Percentiles rank a stretch among this genome's conserved stretches.
Evolutionary conservation across 331 rosid genomes (phyloP).

Genomic region (Rhamnella rubrinervis): DNA sequence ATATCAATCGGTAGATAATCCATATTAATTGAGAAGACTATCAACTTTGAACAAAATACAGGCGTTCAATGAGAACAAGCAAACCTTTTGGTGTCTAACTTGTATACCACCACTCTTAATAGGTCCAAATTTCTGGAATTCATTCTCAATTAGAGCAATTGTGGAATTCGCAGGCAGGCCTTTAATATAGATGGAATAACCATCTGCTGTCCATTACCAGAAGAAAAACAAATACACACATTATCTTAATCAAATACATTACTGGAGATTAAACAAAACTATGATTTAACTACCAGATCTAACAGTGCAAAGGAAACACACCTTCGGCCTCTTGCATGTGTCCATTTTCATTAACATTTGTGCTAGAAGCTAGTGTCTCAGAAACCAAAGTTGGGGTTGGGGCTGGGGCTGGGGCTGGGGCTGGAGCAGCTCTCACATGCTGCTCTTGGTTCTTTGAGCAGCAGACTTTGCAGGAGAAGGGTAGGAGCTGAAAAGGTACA

Average conservation of each 20-base stretch:
- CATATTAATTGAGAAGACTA: constrained; percentile 4
- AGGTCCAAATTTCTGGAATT: constrained; percentile 82
- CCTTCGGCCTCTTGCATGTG: constrained; percentile 66
- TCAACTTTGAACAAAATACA: neutral
- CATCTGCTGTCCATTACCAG: constrained; percentile 50
- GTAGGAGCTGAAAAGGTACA: constrained; percentile 28
- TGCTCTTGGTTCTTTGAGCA: constrained; percentile 43
- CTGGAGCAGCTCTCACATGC: constrained; percentile 39
- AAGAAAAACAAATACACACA: constrained; percentile 9
- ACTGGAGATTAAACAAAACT: neutral
- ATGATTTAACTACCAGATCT: neutral
- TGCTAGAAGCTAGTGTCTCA: constrained; percentile 35
- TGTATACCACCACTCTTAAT: constrained; percentile 76
- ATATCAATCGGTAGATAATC: constrained; percentile 7
- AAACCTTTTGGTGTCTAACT: constrained; percentile 74
- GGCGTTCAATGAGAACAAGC: neutral
- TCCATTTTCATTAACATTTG: constrained; percentile 37
- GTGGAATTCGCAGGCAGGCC: constrained; percentile 55
- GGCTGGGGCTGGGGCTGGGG: constrained; percentile 40
- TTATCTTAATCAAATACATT: neutral
- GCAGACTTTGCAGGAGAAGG: constrained; percentile 39
- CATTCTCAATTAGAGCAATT: constrained; percentile 44
- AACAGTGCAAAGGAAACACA: constrained; percentile 22
- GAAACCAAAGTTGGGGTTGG: constrained; percentile 23
- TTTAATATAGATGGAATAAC: constrained; percentile 72